Evolutionary conservation across 73 alveolate species (phyloP).

Genomic region (Blepharisma stoltei): DNA sequence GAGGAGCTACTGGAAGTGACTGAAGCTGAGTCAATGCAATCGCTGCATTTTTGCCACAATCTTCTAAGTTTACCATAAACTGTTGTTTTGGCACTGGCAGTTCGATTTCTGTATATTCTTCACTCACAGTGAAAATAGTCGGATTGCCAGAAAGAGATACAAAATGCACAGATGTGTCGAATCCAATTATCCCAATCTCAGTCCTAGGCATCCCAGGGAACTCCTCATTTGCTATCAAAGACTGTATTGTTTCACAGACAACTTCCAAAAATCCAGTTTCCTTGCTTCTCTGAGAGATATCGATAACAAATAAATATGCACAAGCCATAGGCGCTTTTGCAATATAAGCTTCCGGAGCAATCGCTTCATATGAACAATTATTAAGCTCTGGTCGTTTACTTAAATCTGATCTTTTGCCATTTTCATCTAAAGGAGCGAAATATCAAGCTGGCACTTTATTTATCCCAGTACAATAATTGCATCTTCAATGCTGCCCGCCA

Average conservation of each 20-base stretch:
- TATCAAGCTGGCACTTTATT: conserved; percentile 60
- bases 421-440: conserved; percentile 60
- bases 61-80: conserved; percentile 74
- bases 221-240: conserved; percentile 54
- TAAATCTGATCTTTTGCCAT: conserved; percentile 63
- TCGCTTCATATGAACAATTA: conserved; percentile 83
- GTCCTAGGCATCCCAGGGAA: conserved; percentile 77
- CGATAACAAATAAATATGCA: conserved; percentile 86
- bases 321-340: conserved; percentile 90
- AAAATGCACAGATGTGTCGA: conserved; percentile 80
- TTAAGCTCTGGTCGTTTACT: conserved; percentile 78
- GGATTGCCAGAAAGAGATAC: conserved; percentile 76
- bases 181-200: conserved; percentile 75
- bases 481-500: conserved; percentile 75
- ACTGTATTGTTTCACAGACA: conserved; percentile 66
- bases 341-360: conserved; percentile 74
- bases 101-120: conserved; percentile 70
- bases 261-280: conserved; percentile 77
- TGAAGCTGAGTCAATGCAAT: conserved; percentile 57
- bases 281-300: conserved; percentile 76
- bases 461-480: conserved; percentile 78
- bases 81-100: conserved; percentile 82
- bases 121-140: conserved; percentile 67
- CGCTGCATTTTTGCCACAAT: conserved; percentile 67
- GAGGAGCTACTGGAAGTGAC: conserved; percentile 47